Evolutionary conservation across 305 asterid species (phyloP).

Genomic region (Salvia sclarea): DNA sequence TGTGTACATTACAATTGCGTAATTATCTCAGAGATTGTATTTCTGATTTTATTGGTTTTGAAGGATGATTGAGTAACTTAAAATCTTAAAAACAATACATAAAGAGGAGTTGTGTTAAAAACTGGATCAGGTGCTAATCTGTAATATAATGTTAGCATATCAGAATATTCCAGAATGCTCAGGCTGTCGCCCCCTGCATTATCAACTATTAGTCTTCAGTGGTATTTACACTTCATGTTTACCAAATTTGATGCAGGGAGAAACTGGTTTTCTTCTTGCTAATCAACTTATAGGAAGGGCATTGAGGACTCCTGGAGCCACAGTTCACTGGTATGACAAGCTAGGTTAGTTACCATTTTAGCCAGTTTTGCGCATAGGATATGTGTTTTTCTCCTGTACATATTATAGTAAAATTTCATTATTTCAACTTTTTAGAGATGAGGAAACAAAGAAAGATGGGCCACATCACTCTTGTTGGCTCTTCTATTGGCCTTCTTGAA

Average conservation of each 20-base stretch:
- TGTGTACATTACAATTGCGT: background rate
- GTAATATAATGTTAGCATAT: slow-evolving; percentile 15
- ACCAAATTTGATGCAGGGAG: slow-evolving; percentile 59
- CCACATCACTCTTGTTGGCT: slow-evolving; percentile 84
- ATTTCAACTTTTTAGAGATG: slow-evolving; percentile 56
- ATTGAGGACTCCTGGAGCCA: slow-evolving; percentile 73
- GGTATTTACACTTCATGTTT: slow-evolving; percentile 20
- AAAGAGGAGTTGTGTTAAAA: background rate
- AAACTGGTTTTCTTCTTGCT: slow-evolving; percentile 70
- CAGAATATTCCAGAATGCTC: background rate
- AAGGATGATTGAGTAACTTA: background rate
- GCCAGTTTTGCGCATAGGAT: background rate
- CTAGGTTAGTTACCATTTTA: slow-evolving; percentile 66
- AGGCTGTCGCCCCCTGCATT: background rate
- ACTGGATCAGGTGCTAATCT: background rate
- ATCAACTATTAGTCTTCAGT: background rate
- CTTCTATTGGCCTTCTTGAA: slow-evolving; percentile 78
- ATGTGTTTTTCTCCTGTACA: background rate
- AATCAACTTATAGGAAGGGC: slow-evolving; percentile 76
- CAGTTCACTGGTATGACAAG: slow-evolving; percentile 97
- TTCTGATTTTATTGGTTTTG: background rate
- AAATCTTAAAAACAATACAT: background rate
- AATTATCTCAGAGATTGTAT: background rate
- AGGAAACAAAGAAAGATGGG: slow-evolving; percentile 98
- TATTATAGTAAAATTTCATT: background rate